Evolutionary conservation across 495 filamentous ascomycete species (phyloP), one percentile per base, ranked within the genome.

Genomic region (Penicillium herquei): DNA sequence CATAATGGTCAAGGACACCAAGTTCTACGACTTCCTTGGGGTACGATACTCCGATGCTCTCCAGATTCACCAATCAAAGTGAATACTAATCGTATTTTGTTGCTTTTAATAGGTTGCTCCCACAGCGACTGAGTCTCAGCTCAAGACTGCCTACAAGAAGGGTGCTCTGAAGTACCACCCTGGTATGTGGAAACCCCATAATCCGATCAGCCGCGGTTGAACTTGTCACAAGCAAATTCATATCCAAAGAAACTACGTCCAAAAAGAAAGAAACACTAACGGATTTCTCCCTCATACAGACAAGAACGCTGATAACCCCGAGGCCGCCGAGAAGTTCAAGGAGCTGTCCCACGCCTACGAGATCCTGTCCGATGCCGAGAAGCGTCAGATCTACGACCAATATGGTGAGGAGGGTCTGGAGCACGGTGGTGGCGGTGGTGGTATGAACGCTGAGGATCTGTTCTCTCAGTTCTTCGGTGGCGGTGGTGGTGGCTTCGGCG

Each of bases 391-490:
- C 54, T 99, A 99, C 72, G 94, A 99, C 67, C 91, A 96, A 65
- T 96, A 93, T 86, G 94, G 94, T 62, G 91, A 98, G 75, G 92
- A 95, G 62, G 94, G 94, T 51, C 81, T 99, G 26, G 91, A 96
- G 74, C 86, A 88, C 57, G 92, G 91, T 60, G 92, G 87, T 50
- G 89, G 74, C 39, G 88, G 81, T 55, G 86, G 79, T 56, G 94
- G 95, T 61, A 96, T 98, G 92, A 90, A 89, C 61, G 92, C 94
- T 40, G 94, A 97, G 73, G 94, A 98, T 61, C 82, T 98, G 54
- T 97, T 99, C 74, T 89, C 92, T 14, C 92, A 97, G 75, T 97
- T 97, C 85, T 99, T 99, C 67, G 92, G 92, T 58, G 90, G 89
- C 62, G 89, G 90, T 41, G 89, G 89, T 51, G 87, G 87, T 53